Conservation (phyloP, 2,329 filamentous ascomycete genomes). For the Blastomyces parvus region DNA sequence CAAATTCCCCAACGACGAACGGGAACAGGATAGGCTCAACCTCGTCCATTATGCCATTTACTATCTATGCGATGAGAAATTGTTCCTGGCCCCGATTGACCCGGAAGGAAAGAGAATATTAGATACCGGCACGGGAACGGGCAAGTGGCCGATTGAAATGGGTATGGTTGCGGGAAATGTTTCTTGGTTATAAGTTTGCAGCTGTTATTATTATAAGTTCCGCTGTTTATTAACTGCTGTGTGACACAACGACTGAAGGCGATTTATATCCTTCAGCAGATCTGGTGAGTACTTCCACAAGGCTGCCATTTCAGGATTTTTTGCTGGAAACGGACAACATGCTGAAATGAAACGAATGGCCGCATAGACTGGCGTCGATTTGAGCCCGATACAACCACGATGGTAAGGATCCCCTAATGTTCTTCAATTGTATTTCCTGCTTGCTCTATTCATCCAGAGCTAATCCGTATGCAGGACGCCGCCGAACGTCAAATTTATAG, state of each 20-base stretch:
- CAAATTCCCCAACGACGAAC: constrained; percentile 32
- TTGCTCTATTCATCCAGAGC: not conserved
- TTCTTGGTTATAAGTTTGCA: not conserved
- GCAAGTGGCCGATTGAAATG: constrained; percentile 24
- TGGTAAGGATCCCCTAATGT: not conserved
- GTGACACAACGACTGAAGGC: constrained; percentile 7
- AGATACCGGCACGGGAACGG: constrained; percentile 26
- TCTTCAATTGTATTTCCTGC: not conserved
- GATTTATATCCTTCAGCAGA: constrained; percentile 17
- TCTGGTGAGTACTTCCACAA: constrained; percentile 8
- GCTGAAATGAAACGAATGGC: not conserved
- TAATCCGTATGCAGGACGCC: constrained; percentile 37
- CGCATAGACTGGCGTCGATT: constrained; percentile 8
- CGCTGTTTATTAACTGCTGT: not conserved
- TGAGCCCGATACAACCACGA: constrained; percentile 10
- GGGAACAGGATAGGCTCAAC: constrained; percentile 31
- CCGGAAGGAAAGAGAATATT: constrained; percentile 17
- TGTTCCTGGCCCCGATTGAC: constrained; percentile 24
- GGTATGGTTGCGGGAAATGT: constrained; percentile 17
- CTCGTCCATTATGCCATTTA: constrained; percentile 29
- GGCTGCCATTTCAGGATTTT: constrained; percentile 11
- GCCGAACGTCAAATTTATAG: constrained; percentile 51
- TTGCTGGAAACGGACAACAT: not conserved
- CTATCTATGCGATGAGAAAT: constrained; percentile 20
- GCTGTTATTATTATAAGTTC: not conserved